Base-by-base conservation (phyloP, 179 eudicot genomes). In the Corrigiola litoralis region DNA sequence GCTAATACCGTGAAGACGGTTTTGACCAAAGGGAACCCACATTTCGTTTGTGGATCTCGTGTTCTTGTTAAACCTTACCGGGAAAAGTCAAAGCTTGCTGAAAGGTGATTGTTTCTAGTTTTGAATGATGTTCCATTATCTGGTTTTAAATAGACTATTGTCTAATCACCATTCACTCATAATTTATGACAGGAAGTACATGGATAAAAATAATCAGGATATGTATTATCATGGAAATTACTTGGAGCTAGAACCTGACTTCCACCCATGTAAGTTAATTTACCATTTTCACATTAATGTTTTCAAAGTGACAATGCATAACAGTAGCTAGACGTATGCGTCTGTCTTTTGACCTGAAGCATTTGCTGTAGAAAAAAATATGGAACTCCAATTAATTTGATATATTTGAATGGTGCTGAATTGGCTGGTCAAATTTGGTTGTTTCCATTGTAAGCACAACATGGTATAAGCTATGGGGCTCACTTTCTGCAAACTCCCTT, bases 41-140 rank as follows among this genome's bases (percentile, higher is more conserved):
- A 95, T 80, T 85, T 66, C 66, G 97, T 95, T 40, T 82, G 95
- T 68, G 96, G 97, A 20, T 82, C 96, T 73, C 95, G 96, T 61
- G 99, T 95, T n/a, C 96, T 88, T 40, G 99, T 91, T 18, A 95
- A 95, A 71, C 97, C 99, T 70, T 95, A 95, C 61, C 71, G 88
- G 40, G 99, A 90, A 49, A 88, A 85, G 36, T 67, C 94, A 5
- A 94, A 80, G 80, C 83, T 71, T 28, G 64, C 65, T 17, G 90
- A 87, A 25, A 85, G 96, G 98, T 92, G 54, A n/a, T 46, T 58
- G 3, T 58, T 53, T 27, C 14, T 25, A 12, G 4, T 8, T 52
- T 47, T 0, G n/a, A 25, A 58, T 20, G 2, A 38, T 6, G 21
- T 41, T 14, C 18, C 32, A 14, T 16, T 6, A 5, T 9, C 27